Evolutionary conservation across 768 basidiomycete species (phyloP).

Genomic region (Agaricus bisporus): DNA sequence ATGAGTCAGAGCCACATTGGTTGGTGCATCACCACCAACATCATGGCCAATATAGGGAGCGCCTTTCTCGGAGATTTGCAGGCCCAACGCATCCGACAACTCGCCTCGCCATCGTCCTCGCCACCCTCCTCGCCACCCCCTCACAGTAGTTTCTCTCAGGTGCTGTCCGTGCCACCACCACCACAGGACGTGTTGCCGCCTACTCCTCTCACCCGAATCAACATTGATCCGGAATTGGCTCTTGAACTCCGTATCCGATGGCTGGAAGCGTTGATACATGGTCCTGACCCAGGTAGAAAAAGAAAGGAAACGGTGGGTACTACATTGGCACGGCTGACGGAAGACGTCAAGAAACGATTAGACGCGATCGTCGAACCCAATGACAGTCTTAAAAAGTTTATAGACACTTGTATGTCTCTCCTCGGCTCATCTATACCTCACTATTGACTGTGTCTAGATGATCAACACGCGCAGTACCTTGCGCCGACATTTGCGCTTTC

Average conservation of each 20-base stretch:
- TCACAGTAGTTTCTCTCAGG: background rate
- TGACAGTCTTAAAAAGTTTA: slow-evolving; percentile 69
- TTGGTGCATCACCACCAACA: too few relatives aligned
- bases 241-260: slow-evolving; percentile 72
- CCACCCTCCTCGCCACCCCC: slow-evolving; percentile 34
- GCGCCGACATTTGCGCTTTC: slow-evolving; percentile 74
- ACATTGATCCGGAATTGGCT: slow-evolving; percentile 60
- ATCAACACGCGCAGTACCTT: slow-evolving; percentile 68
- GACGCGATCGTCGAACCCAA: slow-evolving; percentile 56
- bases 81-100: slow-evolving; percentile 50
- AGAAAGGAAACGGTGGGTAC: slow-evolving; percentile 36
- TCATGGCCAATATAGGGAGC: slow-evolving; percentile 60
- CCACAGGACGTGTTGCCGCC: background rate
- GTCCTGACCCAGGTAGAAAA: slow-evolving; percentile 30
- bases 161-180: slow-evolving; percentile 16
- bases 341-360: slow-evolving; percentile 53
- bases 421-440: background rate
- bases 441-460: slow-evolving; percentile 39
- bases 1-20: too few relatives aligned
- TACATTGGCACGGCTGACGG: slow-evolving; percentile 52
- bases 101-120: slow-evolving; percentile 46
- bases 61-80: slow-evolving; percentile 73
- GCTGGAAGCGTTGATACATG: slow-evolving; percentile 73
- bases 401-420: slow-evolving; percentile 57
- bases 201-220: slow-evolving; percentile 15